These are phyloP conservation scores for Scytalidium lignicola DNA, from an alignment of 2,329 filamentous ascomycete genomes.

Conservation along the genomic window DNA sequence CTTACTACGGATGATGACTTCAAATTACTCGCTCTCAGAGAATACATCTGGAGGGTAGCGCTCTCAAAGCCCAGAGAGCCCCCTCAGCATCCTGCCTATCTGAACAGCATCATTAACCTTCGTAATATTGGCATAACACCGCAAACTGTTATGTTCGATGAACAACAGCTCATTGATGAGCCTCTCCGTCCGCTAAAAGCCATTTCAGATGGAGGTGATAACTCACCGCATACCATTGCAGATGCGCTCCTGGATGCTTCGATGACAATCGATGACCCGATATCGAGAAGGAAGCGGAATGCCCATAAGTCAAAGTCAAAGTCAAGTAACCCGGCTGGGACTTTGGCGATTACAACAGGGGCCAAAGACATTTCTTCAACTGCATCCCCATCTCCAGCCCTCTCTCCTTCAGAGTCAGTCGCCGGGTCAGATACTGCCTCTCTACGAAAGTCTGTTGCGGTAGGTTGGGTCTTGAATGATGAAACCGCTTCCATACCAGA, in stretches of 20 bases:
- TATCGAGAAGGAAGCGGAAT: conserved; percentile 49
- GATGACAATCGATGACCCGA: conserved; percentile 72
- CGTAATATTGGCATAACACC: conserved; percentile 72
- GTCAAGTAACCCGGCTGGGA: no score
- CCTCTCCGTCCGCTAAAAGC: conserved; percentile 28
- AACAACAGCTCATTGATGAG: conserved; percentile 52
- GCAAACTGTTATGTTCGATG: conserved; percentile 91
- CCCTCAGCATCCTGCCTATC: conserved; percentile 24
- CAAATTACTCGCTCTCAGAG: conserved; percentile 78
- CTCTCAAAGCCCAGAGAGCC: conserved; percentile 59
- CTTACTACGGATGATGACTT: conserved; percentile 79
- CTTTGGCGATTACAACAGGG: conserved; percentile 12
- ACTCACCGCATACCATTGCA: conserved; percentile 65
- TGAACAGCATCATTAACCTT: conserved; percentile 69
- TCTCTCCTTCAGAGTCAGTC: conserved; percentile 17
- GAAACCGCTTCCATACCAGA: conserved; percentile 23
- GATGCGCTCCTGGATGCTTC: conserved; percentile 91
- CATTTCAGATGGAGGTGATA: conserved; percentile 29
- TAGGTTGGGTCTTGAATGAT: conserved; percentile 22
- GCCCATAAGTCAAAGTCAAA: conserved; percentile 29
- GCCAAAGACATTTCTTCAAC: conserved; percentile 13
- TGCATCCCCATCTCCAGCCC: conserved; percentile 15
- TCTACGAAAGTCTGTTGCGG: conserved; percentile 15
- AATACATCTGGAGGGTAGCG: conserved; percentile 87
- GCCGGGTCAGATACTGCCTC: conserved; percentile 8